A percentile compares a stretch with the other conserved stretches of the same genome.
Conservation (phyloP, 2,329 filamentous ascomycete genomes). For the Myriosclerotinia curreyana region DNA sequence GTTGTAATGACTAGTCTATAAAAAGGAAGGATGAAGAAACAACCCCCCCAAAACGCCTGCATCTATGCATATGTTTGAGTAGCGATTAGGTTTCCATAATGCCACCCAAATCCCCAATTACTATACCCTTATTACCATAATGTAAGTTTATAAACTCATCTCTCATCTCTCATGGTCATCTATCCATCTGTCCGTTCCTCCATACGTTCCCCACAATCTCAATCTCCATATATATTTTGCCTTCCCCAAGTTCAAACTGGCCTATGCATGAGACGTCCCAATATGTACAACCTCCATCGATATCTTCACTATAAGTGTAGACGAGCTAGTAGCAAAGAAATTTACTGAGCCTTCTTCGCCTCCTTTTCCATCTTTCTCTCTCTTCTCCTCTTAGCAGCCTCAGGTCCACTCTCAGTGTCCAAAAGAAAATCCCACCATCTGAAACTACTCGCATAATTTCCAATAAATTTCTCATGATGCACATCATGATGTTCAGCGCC, state of each 20-base stretch:
- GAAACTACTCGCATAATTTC: constrained; percentile 97
- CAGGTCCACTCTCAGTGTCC: constrained; percentile 88
- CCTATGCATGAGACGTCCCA: background rate
- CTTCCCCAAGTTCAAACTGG: background rate
- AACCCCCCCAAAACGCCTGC: background rate
- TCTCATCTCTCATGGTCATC: constrained; percentile 10
- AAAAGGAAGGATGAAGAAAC: background rate
- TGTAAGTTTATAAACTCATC: constrained; percentile 10
- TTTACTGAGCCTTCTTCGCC: constrained; percentile 51
- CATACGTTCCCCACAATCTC: background rate
- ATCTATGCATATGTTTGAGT: background rate
- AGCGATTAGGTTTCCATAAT: background rate
- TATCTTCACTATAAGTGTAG: no score
- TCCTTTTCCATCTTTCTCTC: constrained; percentile 68
- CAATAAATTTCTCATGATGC: constrained; percentile 98
- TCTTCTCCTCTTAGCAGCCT: constrained; percentile 78
- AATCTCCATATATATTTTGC: background rate
- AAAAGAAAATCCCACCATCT: constrained; percentile 97
- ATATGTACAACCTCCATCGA: constrained; percentile 4
- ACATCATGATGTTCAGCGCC: constrained; percentile 95
- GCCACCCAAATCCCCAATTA: background rate
- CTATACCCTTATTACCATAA: constrained; percentile 6
- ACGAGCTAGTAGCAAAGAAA: background rate
- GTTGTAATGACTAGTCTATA: background rate
- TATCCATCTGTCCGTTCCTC: background rate